Percentiles rank a stretch among this genome's conserved stretches.
These are phyloP conservation scores for Aphanomyces stellatus DNA, from an alignment of 352 stramenopile genomes.

Conservation along the genomic window DNA sequence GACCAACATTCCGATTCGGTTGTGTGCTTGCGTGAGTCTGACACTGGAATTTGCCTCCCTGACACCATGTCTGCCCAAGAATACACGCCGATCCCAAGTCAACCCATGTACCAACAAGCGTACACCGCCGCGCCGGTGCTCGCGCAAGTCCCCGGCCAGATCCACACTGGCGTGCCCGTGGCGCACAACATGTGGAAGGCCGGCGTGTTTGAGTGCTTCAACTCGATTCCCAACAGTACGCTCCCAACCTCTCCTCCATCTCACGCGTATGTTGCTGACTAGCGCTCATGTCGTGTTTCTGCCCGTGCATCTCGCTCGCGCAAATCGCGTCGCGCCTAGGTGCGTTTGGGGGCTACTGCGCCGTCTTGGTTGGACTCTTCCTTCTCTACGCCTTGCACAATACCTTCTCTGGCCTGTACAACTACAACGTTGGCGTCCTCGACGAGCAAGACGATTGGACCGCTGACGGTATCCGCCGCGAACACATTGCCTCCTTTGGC, in stretches of 20 bases:
- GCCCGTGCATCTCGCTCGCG: constrained; percentile 3
- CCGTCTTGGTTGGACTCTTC: not conserved
- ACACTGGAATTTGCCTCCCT: not conserved
- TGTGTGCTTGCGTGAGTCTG: too few species aligned
- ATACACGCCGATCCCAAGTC: not conserved
- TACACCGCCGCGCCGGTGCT: not conserved
- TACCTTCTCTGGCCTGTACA: not conserved
- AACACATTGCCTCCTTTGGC: not conserved
- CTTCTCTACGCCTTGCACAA: not conserved
- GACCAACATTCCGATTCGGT: too few species aligned
- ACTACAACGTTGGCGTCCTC: not conserved
- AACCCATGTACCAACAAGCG: not conserved
- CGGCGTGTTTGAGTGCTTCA: constrained; percentile 34
- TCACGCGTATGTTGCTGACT: not conserved
- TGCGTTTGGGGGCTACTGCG: not conserved
- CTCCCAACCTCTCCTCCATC: not conserved
- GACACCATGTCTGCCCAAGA: not conserved
- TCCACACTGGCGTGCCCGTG: not conserved
- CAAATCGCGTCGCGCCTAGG: constrained; percentile 6
- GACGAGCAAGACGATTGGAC: not conserved
- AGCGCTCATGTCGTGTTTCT: constrained; percentile 6
- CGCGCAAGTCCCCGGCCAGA: not conserved
- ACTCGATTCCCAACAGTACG: constrained; percentile 37
- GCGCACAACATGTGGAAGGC: constrained; percentile 25
- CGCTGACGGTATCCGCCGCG: not conserved